A percentile compares a stretch with the other conserved stretches of the same genome.
Evolutionary conservation across 495 filamentous ascomycete species (phyloP).

Genomic region (Talaromyces trachyspermus): DNA sequence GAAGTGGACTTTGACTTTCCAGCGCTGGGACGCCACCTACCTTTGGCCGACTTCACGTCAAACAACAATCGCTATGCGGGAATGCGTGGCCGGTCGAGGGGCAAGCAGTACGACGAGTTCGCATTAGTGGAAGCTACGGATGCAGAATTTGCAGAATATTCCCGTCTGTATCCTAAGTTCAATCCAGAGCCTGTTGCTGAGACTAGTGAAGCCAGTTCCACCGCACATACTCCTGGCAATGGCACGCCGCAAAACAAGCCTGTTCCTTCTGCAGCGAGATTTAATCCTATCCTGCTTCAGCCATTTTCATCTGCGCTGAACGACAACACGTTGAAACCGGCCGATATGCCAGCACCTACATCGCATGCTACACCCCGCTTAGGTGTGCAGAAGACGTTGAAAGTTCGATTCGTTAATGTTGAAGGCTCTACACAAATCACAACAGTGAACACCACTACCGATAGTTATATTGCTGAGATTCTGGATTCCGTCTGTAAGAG

Average conservation of each 20-base stretch:
- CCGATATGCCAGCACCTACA: conserved; percentile 52
- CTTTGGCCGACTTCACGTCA: conserved; percentile 79
- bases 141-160: conserved; percentile 69
- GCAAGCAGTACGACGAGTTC: conserved; percentile 89
- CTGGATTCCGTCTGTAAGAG: conserved; percentile 85
- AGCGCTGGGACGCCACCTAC: conserved; percentile 68
- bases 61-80: conserved; percentile 70
- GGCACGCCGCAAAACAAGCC: conserved; percentile 30
- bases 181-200: conserved; percentile 49
- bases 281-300: conserved; percentile 51
- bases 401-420: conserved; percentile 73
- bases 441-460: conserved; percentile 78
- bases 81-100: conserved; percentile 60
- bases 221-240: neutral
- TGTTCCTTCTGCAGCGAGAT: conserved; percentile 36
- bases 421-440: conserved; percentile 53
- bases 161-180: conserved; percentile 63
- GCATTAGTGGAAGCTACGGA: conserved; percentile 77
- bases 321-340: conserved; percentile 47
- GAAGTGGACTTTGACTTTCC: conserved; percentile 97
- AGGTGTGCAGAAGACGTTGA: conserved; percentile 78
- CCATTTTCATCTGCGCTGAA: conserved; percentile 47
- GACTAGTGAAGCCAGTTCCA: conserved; percentile 21
- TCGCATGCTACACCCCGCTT: conserved; percentile 57
- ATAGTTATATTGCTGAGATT: conserved; percentile 91